These are phyloP conservation scores for Globisporangium rhizosaccharum DNA, from an alignment of 352 stramenopile species.

Conservation along the genomic window DNA sequence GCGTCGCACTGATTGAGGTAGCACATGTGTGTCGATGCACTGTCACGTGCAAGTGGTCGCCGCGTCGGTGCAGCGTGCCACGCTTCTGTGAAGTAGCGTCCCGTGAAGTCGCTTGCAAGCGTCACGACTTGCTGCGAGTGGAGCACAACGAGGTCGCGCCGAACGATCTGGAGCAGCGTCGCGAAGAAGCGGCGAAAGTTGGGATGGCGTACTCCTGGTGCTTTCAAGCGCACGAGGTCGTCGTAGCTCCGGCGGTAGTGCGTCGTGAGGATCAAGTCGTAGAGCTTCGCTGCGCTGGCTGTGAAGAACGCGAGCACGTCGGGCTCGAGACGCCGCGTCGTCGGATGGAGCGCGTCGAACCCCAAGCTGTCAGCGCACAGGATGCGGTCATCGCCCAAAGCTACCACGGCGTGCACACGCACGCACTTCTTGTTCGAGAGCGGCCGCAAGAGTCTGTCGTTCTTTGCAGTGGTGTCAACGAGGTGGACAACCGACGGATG, in stretches of 20 bases:
- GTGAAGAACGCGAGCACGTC: slow-evolving; percentile 53
- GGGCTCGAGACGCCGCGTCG: slow-evolving; percentile 32
- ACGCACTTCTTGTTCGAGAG: slow-evolving; percentile 25
- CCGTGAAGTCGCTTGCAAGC: slow-evolving; percentile 63
- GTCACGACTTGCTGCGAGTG: slow-evolving; percentile 68
- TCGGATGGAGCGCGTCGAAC: slow-evolving; percentile 32
- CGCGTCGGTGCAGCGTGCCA: slow-evolving; percentile 42
- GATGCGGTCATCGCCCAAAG: slow-evolving; percentile 50
- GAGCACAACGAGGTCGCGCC: slow-evolving; percentile 37
- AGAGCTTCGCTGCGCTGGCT: slow-evolving; percentile 22
- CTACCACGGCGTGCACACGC: slow-evolving; percentile 30
- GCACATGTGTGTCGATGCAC: slow-evolving; percentile 39
- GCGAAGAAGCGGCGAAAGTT: slow-evolving; percentile 36
- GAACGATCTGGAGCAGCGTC: slow-evolving; percentile 36
- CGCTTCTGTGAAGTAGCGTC: slow-evolving; percentile 34
- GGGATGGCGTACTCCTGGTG: slow-evolving; percentile 16
- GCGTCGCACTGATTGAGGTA: slow-evolving; percentile 40
- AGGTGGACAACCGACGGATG: slow-evolving; percentile 27
- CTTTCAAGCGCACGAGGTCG: slow-evolving; percentile 30
- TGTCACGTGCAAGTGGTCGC: slow-evolving; percentile 16
- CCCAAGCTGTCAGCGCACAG: slow-evolving; percentile 59
- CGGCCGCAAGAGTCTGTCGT: slow-evolving; percentile 16
- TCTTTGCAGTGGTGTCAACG: slow-evolving; percentile 12
- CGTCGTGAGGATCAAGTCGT: slow-evolving; percentile 27
- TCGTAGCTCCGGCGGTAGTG: slow-evolving; percentile 42